Evolutionary conservation across 2,329 filamentous ascomycete species (phyloP).

Genomic region (Neocatenulostroma microsporum): DNA sequence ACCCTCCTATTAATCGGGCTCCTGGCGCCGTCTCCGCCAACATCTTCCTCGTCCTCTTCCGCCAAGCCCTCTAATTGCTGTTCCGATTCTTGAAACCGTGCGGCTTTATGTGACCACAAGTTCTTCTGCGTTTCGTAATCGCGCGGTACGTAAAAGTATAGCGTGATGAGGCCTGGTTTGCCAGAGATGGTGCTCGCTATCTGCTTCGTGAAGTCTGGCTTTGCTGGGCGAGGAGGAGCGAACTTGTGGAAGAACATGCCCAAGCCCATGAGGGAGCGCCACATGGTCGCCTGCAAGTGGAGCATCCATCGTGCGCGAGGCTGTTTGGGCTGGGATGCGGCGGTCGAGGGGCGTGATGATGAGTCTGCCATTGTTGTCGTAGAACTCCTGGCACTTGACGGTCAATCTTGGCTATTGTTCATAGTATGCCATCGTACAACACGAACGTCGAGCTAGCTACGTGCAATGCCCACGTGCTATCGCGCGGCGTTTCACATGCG

Average conservation of each 20-base stretch:
- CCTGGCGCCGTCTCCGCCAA: slow-evolving; percentile 5
- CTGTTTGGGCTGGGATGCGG: slow-evolving; percentile 15
- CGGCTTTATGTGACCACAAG: slow-evolving; percentile 19
- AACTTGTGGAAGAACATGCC: slow-evolving; percentile 62
- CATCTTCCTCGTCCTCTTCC: slow-evolving; percentile 10
- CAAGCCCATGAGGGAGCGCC: slow-evolving; percentile 60
- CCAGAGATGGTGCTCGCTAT: slow-evolving; percentile 46
- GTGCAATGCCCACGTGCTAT: too few relatives aligned
- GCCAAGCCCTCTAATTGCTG: slow-evolving; percentile 8
- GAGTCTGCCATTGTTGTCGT: too few relatives aligned
- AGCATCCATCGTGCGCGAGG: slow-evolving; percentile 51
- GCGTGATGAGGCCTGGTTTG: slow-evolving; percentile 40
- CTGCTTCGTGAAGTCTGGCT: slow-evolving; percentile 51
- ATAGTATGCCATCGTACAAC: too few relatives aligned
- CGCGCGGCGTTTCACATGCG: too few relatives aligned
- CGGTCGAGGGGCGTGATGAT: too few relatives aligned
- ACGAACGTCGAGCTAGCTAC: too few relatives aligned
- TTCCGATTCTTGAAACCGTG: slow-evolving; percentile 11
- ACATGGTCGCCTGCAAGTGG: slow-evolving; percentile 55
- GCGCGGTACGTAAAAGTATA: slow-evolving; percentile 56
- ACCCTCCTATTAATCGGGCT: slow-evolving; percentile 17
- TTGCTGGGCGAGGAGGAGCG: slow-evolving; percentile 53
- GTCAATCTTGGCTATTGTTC: too few relatives aligned
- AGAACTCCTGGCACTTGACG: too few relatives aligned
- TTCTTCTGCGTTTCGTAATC: slow-evolving; percentile 40